Base-by-base conservation (phyloP, 2,329 filamentous ascomycete genomes). In the Seiridium cupressi region DNA sequence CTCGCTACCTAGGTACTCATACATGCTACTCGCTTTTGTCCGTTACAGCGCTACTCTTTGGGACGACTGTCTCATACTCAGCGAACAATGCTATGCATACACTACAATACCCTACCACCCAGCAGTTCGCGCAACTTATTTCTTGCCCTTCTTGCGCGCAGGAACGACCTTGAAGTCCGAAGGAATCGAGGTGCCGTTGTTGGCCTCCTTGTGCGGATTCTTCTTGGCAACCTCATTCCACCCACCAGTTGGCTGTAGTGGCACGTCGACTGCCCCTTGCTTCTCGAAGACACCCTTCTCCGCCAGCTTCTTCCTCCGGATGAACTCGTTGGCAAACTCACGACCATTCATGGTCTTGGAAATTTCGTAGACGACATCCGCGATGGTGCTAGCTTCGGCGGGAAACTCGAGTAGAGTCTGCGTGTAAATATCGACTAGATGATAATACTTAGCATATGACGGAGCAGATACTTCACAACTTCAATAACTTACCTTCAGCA, bases 161-260 rank as follows among this genome's bases (percentile, higher is more conserved):
- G 92, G 87, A 9, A 98, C 94, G 57, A 98, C 91, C 81, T 95
- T 95, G 80, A 97, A 98, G 55, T 85, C 86, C 8, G 89, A 83
- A 32, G 81, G 84, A 48, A 78, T 73, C n/a, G 81, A 67, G 72
- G 73, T 72, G 67, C 77, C 74, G 53, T 79, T 74, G 53, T 79
- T 74, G 18, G 18, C 18, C 38, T 83, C 82, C 62, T 79, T 81
- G 54, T 79, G 78, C 58, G 79, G 77, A 54, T 90, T 90, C 82
- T 97, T 97, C 88, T 98, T 98, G 1, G 95, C 95, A 57, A 99
- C 95, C 77, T 98, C 95, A 68, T 84, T 97, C 95, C 95, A 99
- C 26, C 94, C 94, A 59, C 81, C 78, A 34, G 77, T 70, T 55
- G 76, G 79, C 65, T 77, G 79, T 48, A 76, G 74, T 64, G 79